Evolutionary conservation across 352 stramenopile genomes (phyloP), one percentile per base, ranked within the genome.

Genomic region (Plasmopara muralis): DNA sequence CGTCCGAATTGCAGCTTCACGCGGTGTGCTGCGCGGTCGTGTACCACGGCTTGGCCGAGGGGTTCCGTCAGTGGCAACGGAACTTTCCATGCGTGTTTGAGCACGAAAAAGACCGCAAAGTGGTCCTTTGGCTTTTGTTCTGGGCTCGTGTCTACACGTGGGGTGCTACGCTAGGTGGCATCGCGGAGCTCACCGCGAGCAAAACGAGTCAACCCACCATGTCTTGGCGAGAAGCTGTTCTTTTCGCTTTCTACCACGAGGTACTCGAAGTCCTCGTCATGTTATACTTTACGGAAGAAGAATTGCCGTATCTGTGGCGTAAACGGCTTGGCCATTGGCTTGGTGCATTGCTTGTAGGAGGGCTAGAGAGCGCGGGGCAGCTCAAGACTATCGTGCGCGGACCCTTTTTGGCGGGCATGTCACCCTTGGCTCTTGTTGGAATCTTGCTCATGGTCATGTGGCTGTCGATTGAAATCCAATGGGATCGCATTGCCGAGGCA

Each of bases 131-230:
- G 64, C 50, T 75, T 47, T 52, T 83, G 0, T 82, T 85, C 48
- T 82, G 72, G 68, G 62, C 74, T 42, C 72, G 74, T 8, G 70
- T 88, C 35, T 81, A 85, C 56, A 65, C 79, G n/a, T 85, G 74
- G 74, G 73, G 68, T 10, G 61, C 74, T 4, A 71, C 74, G 2
- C 47, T 86, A 34, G 71, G 65, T 37, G 68, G 66, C 3, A 47
- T 61, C 4, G 43, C 59, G 1, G 37, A 60, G 4, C 60, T 57
- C 13, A 48, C 46, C 13, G 6, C 28, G 4, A 12, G 60, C 20
- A 42, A 34, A 13, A 40, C 38, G 15, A 34, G 10, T 35, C 44
- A 46, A 34, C 46, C 46, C 30, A 5, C 33, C 18, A 16, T 28
- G 8, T 56, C 45, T 0, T 62, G 58, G 46, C 53, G 8, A 8